These are phyloP conservation scores for Maudiozyma pseudohumilis DNA, from an alignment of 805 yeast species.

Conservation along the genomic window DNA sequence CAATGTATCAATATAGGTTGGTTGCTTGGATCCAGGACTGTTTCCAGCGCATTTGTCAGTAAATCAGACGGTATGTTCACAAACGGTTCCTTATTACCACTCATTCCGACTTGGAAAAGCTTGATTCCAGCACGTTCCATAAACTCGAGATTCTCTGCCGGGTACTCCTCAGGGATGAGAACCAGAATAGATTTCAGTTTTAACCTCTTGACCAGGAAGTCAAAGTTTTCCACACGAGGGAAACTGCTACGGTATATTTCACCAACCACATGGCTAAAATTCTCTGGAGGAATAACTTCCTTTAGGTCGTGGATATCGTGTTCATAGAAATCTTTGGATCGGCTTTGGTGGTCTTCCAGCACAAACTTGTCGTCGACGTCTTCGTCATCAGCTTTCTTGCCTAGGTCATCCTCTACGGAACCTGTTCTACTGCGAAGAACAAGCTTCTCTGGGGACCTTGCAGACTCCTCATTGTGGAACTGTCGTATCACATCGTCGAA, in stretches of 20 bases:
- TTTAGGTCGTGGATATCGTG: neutral
- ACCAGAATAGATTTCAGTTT: conserved; percentile 68
- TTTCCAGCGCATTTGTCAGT: conserved; percentile 70
- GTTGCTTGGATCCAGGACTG: conserved; percentile 73
- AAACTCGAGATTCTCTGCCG: conserved; percentile 62
- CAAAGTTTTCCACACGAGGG: conserved; percentile 77
- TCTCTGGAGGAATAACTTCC: conserved; percentile 62
- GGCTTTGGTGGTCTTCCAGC: conserved; percentile 17
- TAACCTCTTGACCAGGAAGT: conserved; percentile 47
- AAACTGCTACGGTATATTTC: conserved; percentile 80
- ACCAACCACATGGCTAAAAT: conserved; percentile 75
- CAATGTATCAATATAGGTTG: conserved; percentile 93
- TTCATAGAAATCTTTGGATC: conserved; percentile 6
- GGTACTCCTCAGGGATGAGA: conserved; percentile 86
- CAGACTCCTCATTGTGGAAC: conserved; percentile 7
- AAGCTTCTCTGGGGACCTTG: no score
- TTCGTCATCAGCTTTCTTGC: conserved; percentile 15
- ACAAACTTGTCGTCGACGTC: conserved; percentile 16
- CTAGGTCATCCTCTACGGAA: conserved; percentile 2
- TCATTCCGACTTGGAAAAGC: conserved; percentile 81
- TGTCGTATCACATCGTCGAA: conserved; percentile 11
- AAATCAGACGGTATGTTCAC: conserved; percentile 61
- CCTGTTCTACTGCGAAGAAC: no score
- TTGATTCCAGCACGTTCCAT: conserved; percentile 50
- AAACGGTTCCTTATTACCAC: conserved; percentile 93